Evolutionary conservation across 1,139 yeast genomes (phyloP).

Genomic region (Candida tetrigidarum): DNA sequence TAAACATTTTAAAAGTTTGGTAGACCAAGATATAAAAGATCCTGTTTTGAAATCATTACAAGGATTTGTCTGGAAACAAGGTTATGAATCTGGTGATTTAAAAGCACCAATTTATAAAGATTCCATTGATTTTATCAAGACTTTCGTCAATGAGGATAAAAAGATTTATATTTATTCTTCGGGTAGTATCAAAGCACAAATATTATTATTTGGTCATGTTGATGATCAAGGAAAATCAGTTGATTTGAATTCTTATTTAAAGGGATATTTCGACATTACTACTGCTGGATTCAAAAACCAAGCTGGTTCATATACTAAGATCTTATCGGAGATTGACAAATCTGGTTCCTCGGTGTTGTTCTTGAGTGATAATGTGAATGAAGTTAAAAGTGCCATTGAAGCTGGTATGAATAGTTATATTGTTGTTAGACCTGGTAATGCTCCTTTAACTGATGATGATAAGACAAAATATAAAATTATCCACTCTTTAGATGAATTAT

Average conservation of each 20-base stretch:
- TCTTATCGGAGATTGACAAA: constrained; percentile 50
- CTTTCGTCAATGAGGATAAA: constrained; percentile 36
- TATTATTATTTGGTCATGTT: constrained; percentile 71
- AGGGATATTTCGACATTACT: constrained; percentile 83
- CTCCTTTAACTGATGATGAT: constrained; percentile 46
- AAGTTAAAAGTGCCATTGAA: constrained; percentile 69
- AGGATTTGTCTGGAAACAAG: constrained; percentile 82
- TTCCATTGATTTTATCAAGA: constrained; percentile 61
- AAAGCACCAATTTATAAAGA: constrained; percentile 79
- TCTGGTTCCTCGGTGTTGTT: constrained; percentile 51
- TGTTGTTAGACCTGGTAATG: constrained; percentile 80
- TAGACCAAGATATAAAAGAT: constrained; percentile 73
- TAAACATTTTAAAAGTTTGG: constrained; percentile 58
- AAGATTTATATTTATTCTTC: constrained; percentile 81
- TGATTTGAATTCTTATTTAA: constrained; percentile 57
- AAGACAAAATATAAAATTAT: constrained; percentile 24
- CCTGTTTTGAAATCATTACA: constrained; percentile 78
- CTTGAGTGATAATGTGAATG: constrained; percentile 73
- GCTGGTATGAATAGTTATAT: constrained; percentile 66
- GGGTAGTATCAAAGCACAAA: constrained; percentile 90
- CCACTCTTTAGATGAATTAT: constrained; percentile 21
- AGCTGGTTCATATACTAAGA: constrained; percentile 57
- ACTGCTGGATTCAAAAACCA: constrained; percentile 80
- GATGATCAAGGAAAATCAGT: constrained; percentile 28
- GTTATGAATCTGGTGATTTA: constrained; percentile 75